A percentile compares a stretch with the other conserved stretches of the same genome.
Evolutionary conservation across 1,284 basidiomycete species (phyloP).

Genomic region (Chondrostereum purpureum): DNA sequence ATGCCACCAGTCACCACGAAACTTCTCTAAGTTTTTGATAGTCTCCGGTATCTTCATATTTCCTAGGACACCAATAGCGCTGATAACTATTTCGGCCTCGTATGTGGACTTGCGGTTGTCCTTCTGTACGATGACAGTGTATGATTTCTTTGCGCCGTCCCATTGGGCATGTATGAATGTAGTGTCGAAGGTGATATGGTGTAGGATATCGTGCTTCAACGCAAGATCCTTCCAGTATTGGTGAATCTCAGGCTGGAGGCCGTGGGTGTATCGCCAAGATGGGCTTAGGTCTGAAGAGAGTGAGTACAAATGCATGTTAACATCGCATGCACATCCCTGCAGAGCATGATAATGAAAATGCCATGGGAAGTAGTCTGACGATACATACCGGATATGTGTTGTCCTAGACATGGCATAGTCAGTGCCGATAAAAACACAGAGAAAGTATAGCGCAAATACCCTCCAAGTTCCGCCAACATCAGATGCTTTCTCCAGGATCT

Average conservation of each 20-base stretch:
- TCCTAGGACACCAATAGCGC: conserved; percentile 35
- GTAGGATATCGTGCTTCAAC: conserved; percentile 23
- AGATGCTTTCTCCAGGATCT: conserved; percentile 29
- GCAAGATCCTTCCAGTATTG: conserved; percentile 28
- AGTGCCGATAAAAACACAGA: not conserved
- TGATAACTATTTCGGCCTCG: conserved; percentile 34
- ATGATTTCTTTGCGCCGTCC: conserved; percentile 27
- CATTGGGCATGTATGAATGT: conserved; percentile 33
- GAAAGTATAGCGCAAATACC: conserved; percentile 15
- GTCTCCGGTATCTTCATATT: conserved; percentile 29
- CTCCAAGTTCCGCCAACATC: conserved; percentile 33
- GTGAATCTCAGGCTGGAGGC: conserved; percentile 25
- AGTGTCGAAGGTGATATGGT: conserved; percentile 25
- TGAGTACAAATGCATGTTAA: conserved; percentile 29
- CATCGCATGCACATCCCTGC: conserved; percentile 29
- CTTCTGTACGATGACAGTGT: conserved; percentile 24
- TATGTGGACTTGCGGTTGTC: conserved; percentile 18
- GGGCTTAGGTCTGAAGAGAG: conserved; percentile 31
- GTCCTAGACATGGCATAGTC: conserved; percentile 16
- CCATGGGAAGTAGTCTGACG: not conserved
- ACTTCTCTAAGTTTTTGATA: conserved; percentile 34
- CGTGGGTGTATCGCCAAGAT: conserved; percentile 26
- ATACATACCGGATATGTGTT: conserved; percentile 26
- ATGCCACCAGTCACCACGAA: conserved; percentile 42
- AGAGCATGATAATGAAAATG: conserved; percentile 16